Evolutionary conservation across 2,329 filamentous ascomycete species (phyloP).

Genomic region (Cadophora sp.): DNA sequence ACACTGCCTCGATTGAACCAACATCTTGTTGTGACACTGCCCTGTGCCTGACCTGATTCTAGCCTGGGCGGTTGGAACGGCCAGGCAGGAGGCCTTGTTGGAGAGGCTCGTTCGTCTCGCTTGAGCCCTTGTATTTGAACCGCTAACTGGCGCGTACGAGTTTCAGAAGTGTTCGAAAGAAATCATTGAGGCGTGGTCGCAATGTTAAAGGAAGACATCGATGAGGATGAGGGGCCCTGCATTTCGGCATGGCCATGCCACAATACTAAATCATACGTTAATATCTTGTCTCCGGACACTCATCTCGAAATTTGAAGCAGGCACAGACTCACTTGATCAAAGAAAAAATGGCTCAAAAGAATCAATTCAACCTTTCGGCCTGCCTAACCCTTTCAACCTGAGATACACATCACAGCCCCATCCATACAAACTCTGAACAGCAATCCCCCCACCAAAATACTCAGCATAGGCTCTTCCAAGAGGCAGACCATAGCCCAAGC

Average conservation of each 20-base stretch:
- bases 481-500: constrained; percentile 90
- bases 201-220: no score
- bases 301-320: not conserved
- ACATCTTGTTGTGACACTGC: not conserved
- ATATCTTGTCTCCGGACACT: no score
- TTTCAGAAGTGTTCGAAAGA: no score
- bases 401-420: constrained; percentile 80
- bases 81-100: not conserved
- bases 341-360: not conserved
- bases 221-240: no score
- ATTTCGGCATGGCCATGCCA: no score
- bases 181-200: no score
- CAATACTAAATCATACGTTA: no score
- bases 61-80: not conserved
- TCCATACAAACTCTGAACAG: constrained; percentile 92
- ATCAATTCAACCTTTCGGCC: constrained; percentile 33
- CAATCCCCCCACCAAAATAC: constrained; percentile 96
- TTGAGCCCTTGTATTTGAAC: not conserved
- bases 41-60: not conserved
- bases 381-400: constrained; percentile 51
- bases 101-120: constrained; percentile 6
- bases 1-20: constrained; percentile 13
- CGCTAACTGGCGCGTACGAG: not conserved
- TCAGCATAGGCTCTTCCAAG: constrained; percentile 93
- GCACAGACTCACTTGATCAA: not conserved